Conservation (phyloP, 140 eudicot genomes). For the Stevia rebaudiana region DNA sequence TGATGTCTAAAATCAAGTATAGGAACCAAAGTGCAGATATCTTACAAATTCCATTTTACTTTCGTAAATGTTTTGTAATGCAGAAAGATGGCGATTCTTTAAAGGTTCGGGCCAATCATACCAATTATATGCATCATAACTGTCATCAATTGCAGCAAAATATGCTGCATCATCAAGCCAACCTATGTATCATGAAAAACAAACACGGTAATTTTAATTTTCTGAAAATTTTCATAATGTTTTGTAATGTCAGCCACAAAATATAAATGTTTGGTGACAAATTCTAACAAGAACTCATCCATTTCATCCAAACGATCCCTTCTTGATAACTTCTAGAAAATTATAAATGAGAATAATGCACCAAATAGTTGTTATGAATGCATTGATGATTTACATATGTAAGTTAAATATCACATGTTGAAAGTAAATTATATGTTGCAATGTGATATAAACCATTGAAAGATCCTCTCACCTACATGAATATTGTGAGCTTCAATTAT, state of each 20-base stretch:
- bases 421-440: not conserved
- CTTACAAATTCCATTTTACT: constrained; percentile 79
- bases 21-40: constrained; percentile 13
- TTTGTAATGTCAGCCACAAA: not conserved
- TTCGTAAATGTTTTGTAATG: constrained; percentile 70
- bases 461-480: not conserved
- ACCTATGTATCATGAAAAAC: constrained; percentile 42
- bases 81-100: constrained; percentile 87
- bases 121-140: constrained; percentile 61
- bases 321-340: not conserved
- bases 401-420: not conserved
- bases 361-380: constrained; percentile 8
- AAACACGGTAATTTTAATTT: constrained; percentile 4
- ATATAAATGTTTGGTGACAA: constrained; percentile 10
- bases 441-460: constrained; percentile 5
- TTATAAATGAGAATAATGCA: not conserved
- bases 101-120: constrained; percentile 95
- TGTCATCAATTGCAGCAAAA: constrained; percentile 90
- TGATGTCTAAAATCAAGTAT: constrained; percentile 1
- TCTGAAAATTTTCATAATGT: not conserved
- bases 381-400: not conserved
- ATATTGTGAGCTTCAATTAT: not conserved
- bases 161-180: constrained; percentile 98
- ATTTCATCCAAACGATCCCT: not conserved
- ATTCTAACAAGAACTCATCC: not conserved